Percentiles rank a stretch among this genome's conserved stretches.
These are phyloP conservation scores for Golubevia sp. DNA, from an alignment of 1,284 basidiomycete genomes.

Conservation along the genomic window DNA sequence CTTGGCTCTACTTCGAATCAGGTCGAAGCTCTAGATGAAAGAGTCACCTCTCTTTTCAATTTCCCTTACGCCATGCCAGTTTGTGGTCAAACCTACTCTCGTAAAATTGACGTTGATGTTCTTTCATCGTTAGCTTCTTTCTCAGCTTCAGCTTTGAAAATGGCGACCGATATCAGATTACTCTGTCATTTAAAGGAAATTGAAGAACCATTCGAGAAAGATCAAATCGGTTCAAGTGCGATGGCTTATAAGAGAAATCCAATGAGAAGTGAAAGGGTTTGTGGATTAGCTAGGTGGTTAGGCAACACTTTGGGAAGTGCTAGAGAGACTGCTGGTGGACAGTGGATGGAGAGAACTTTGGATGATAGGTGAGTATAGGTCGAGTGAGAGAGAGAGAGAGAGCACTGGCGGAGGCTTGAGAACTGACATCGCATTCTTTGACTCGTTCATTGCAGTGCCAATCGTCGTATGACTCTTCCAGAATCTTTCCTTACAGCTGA, in stretches of 20 bases:
- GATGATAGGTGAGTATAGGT: conserved; percentile 27
- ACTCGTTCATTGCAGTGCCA: conserved; percentile 70
- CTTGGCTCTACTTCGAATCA: conserved; percentile 38
- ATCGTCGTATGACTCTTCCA: conserved; percentile 91
- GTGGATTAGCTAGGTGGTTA: conserved; percentile 88
- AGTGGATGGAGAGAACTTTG: conserved; percentile 60
- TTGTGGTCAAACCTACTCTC: conserved; percentile 96
- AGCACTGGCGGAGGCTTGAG: too few relatives aligned
- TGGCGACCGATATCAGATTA: conserved; percentile 86
- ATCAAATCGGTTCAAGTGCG: conserved; percentile 88
- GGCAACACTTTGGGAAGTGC: conserved; percentile 52
- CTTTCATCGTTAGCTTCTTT: conserved; percentile 86
- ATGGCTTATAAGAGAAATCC: conserved; percentile 99
- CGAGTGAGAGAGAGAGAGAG: not conserved
- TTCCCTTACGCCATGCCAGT: conserved; percentile 96
- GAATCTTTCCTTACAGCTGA: conserved; percentile 97
- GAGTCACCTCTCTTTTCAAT: conserved; percentile 78
- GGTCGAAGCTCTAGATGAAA: conserved; percentile 85
- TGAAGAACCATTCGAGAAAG: conserved; percentile 98
- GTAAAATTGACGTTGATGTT: conserved; percentile 95
- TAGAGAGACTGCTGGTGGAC: conserved; percentile 64
- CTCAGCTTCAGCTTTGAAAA: conserved; percentile 95
- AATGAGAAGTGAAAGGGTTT: conserved; percentile 97
- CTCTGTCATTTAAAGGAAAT: conserved; percentile 73
- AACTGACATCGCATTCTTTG: too few relatives aligned